Evolutionary conservation across 129 eudicot species (phyloP).

Genomic region (Flaveria trinervia): DNA sequence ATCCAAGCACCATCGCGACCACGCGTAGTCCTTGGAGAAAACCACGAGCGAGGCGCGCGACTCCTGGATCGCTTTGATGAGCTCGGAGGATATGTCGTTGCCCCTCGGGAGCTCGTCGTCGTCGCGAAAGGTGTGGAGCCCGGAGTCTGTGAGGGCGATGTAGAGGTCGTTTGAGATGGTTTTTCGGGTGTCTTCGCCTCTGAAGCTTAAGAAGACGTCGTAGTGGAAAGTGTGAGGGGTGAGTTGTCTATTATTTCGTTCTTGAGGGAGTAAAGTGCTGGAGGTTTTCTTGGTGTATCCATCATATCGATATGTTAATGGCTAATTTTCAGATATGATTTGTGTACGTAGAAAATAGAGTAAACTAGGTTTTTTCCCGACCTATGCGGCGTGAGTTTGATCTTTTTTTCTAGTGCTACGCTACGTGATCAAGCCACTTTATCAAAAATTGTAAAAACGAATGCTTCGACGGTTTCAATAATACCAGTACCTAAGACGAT

Average conservation of each 20-base stretch:
- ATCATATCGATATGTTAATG: not conserved
- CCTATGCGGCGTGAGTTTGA: too few relatives aligned
- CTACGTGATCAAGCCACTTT: too few relatives aligned
- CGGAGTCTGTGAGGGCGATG: not conserved
- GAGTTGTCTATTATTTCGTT: not conserved
- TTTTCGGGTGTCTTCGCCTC: conserved; percentile 3
- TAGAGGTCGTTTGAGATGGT: conserved; percentile 1
- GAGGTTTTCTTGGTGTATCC: not conserved
- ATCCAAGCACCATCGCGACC: conserved; percentile 4
- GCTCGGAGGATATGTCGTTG: not conserved
- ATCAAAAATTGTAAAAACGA: too few relatives aligned
- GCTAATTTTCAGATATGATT: too few relatives aligned
- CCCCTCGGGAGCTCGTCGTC: not conserved
- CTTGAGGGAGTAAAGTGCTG: not conserved
- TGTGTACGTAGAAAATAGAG: too few relatives aligned
- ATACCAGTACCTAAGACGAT: too few relatives aligned
- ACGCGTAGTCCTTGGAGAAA: not conserved
- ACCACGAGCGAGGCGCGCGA: not conserved
- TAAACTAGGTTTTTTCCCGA: too few relatives aligned
- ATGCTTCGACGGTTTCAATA: too few relatives aligned
- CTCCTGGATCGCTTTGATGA: not conserved
- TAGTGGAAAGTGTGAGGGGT: not conserved
- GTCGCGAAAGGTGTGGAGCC: not conserved
- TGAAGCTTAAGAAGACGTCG: conserved; percentile 5
- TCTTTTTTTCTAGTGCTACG: too few relatives aligned